These are phyloP conservation scores for Alternaria hordeiaustralica DNA, from an alignment of 2,329 filamentous ascomycete genomes.

Conservation along the genomic window DNA sequence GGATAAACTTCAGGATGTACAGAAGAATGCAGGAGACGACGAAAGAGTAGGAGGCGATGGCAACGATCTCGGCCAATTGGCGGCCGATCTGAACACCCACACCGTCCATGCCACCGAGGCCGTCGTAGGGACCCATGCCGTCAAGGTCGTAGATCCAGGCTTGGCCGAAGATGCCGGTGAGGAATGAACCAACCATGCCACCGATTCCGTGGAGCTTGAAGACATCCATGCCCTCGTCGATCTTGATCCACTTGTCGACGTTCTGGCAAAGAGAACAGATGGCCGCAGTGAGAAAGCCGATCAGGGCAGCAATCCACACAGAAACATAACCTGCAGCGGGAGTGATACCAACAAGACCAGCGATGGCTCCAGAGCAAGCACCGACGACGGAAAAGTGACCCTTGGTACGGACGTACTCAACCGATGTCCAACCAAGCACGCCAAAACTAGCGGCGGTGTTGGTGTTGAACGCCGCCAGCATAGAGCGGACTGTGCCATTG, in stretches of 20 bases:
- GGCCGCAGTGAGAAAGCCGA: conserved; percentile 62
- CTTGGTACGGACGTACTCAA: conserved; percentile 60
- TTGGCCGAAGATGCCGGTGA: conserved; percentile 65
- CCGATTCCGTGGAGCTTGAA: conserved; percentile 66
- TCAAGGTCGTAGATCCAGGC: conserved; percentile 58
- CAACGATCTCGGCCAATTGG: conserved; percentile 63
- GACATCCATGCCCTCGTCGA: conserved; percentile 66
- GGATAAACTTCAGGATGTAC: conserved; percentile 61
- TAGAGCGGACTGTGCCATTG: conserved; percentile 55
- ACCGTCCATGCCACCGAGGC: conserved; percentile 60
- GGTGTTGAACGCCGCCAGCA: conserved; percentile 65
- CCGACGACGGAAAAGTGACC: conserved; percentile 63
- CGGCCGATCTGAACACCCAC: conserved; percentile 62
- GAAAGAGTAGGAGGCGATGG: conserved; percentile 62
- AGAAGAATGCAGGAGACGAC: conserved; percentile 60
- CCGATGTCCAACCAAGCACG: conserved; percentile 61
- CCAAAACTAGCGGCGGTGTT: conserved; percentile 63
- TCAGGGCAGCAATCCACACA: conserved; percentile 61
- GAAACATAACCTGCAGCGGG: conserved; percentile 62
- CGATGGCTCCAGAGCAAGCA: conserved; percentile 64
- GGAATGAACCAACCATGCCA: conserved; percentile 63
- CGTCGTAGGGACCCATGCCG: conserved; percentile 52
- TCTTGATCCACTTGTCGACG: conserved; percentile 60
- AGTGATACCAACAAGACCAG: conserved; percentile 67
- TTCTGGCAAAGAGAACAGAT: conserved; percentile 59